Evolutionary conservation across 306 rosid genomes (phyloP), one percentile per base, ranked within the genome.

Genomic region (Vigna hirtella): DNA sequence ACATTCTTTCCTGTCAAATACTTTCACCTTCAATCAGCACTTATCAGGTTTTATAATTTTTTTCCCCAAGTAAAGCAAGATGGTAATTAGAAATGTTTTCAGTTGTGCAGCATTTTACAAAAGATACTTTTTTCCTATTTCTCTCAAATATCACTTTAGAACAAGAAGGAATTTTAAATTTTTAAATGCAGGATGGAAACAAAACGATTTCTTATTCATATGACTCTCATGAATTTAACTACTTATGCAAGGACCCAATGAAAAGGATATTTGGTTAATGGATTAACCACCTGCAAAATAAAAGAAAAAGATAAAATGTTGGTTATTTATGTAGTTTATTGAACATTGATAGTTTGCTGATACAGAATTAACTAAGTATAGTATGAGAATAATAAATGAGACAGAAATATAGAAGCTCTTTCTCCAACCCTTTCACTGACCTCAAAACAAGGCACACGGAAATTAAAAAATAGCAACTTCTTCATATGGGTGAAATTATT

Each of bases 211-310:
- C 30, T 12, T 26, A 20, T 9, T 50, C 34, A 3, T 42, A 42
- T 42, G 17, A 49, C 61, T 57, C 67, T 53, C 40, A 22, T 38
- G 28, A 11, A 51, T 12, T 11, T 42, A 18, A 2, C 53, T 16
- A 57, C 26, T 38, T 36, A 62, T 36, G 57, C 18, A 63, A 14
- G 22, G 22, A 12, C 5, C 38, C 14, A 30, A 70, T 51, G 84
- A 93, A 92, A 93, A 94, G 98, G 98, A 94, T 94, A 96, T 91
- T 96, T 96, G 83, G 99, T 93, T 61, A 96, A 90, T 55, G 99
- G 99, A 79, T 96, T 96, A 77, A 96, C 98, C 28, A 96, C 98
- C 99, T 96, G 99, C 91, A 83, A 80, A 82, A 71, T 70, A 79
- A 32, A 58, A 71, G 82, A 13, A 47, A 62, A 55, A 76, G 65